A percentile compares a stretch with the other conserved stretches of the same genome.
These are phyloP conservation scores for Domatiomyces globalis DNA, from an alignment of 2,329 filamentous ascomycete species.

Conservation along the genomic window DNA sequence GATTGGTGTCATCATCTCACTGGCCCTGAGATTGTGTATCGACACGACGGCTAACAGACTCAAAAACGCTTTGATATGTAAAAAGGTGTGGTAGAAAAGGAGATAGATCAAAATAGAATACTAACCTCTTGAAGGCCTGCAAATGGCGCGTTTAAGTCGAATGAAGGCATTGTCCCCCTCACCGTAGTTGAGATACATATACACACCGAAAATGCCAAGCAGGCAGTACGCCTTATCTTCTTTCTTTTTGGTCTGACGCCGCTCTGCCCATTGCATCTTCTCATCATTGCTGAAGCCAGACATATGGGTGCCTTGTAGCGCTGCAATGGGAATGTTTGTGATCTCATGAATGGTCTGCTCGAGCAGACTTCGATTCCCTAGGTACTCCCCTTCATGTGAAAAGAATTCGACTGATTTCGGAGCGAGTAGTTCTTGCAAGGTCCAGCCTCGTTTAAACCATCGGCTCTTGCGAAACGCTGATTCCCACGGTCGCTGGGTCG, in stretches of 20 bases:
- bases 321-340: slow-evolving; percentile 14
- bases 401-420: slow-evolving; percentile 7
- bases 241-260: slow-evolving; percentile 20
- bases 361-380: slow-evolving; percentile 11
- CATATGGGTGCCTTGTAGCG: slow-evolving; percentile 13
- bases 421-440: slow-evolving; percentile 15
- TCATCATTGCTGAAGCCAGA: slow-evolving; percentile 15
- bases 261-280: slow-evolving; percentile 28
- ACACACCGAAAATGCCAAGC: slow-evolving; percentile 32
- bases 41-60: too few species aligned
- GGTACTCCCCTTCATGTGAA: slow-evolving; percentile 1
- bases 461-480: slow-evolving; percentile 5
- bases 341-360: slow-evolving; percentile 16
- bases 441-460: slow-evolving; percentile 19
- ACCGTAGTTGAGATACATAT: slow-evolving; percentile 33
- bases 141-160: slow-evolving; percentile 2
- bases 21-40: too few species aligned
- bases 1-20: too few species aligned
- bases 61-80: too few species aligned
- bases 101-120: too few species aligned
- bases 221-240: slow-evolving; percentile 35
- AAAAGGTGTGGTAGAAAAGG: too few species aligned
- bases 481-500: slow-evolving; percentile 6
- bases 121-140: neutral
- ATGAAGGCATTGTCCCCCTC: slow-evolving; percentile 14